Percentiles rank a stretch among this genome's conserved stretches.
Conservation (phyloP, 179 eudicot genomes). For the Beta lomatogona region DNA sequence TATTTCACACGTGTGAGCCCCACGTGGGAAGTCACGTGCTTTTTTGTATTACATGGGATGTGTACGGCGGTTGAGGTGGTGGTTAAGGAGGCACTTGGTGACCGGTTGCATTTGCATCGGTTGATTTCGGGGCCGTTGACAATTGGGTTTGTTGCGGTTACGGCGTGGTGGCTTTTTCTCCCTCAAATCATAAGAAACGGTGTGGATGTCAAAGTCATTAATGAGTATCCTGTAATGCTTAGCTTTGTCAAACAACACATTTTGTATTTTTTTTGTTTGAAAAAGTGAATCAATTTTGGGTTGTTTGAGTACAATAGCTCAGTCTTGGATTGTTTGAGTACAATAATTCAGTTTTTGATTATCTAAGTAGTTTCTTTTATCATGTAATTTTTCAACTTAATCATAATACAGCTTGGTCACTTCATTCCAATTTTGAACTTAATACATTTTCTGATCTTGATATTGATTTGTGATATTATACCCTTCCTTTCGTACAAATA, state of each 20-base stretch:
- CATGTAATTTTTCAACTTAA: too few species aligned
- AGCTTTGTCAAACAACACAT: slow-evolving; percentile 30
- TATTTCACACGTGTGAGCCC: slow-evolving; percentile 46
- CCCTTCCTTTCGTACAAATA: too few species aligned
- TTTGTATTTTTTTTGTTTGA: not conserved
- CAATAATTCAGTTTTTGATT: too few species aligned
- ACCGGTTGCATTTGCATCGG: slow-evolving; percentile 33
- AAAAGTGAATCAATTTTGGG: not conserved
- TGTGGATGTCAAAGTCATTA: slow-evolving; percentile 39
- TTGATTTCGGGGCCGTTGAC: slow-evolving; percentile 34
- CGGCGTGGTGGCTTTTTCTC: slow-evolving; percentile 63
- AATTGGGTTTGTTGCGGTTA: slow-evolving; percentile 48
- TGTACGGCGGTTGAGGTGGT: slow-evolving; percentile 43
- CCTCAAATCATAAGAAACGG: slow-evolving; percentile 54
- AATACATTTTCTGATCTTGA: too few species aligned
- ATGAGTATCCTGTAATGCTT: slow-evolving; percentile 38
- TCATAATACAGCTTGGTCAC: too few species aligned
- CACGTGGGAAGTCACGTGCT: slow-evolving; percentile 60
- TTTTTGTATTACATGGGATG: slow-evolving; percentile 63
- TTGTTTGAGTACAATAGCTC: not conserved
- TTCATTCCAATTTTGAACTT: too few species aligned
- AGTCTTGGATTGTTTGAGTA: too few species aligned
- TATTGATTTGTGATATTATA: too few species aligned
- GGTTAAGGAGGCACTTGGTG: slow-evolving; percentile 36
- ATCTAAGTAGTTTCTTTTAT: too few species aligned